Evolutionary conservation across 179 eudicot species (phyloP).

Genomic region (Beta corolliflora): DNA sequence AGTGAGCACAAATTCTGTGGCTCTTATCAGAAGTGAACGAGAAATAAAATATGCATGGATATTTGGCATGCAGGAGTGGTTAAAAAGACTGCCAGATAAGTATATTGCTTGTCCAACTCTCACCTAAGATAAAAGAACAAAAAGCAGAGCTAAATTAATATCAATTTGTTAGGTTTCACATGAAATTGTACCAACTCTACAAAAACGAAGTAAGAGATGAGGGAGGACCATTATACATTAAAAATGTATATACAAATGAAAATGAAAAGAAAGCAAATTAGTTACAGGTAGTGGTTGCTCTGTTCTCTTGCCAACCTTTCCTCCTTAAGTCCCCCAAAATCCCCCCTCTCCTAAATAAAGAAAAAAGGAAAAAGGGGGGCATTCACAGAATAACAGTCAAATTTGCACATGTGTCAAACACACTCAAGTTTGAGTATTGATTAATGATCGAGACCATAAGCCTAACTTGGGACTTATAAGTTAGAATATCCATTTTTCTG

Average conservation of each 20-base stretch:
- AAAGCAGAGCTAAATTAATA: not conserved
- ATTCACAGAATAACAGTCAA: no score
- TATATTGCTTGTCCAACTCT: constrained; percentile 89
- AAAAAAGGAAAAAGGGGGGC: no score
- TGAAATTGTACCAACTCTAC: not conserved
- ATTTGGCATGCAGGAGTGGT: constrained; percentile 93
- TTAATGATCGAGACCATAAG: no score
- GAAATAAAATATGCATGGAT: constrained; percentile 80
- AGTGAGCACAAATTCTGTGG: constrained; percentile 58
- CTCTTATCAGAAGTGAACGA: constrained; percentile 72
- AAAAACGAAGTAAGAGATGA: not conserved
- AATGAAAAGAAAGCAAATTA: not conserved
- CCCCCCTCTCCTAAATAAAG: not conserved
- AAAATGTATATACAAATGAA: not conserved
- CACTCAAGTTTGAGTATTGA: no score
- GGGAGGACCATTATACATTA: not conserved
- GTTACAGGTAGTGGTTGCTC: no score
- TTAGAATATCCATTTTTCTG: not conserved
- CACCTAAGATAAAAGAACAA: constrained; percentile 45
- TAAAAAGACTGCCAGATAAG: constrained; percentile 77
- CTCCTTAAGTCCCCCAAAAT: not conserved
- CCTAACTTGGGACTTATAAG: no score
- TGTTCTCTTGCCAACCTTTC: not conserved
- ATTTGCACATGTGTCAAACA: no score
- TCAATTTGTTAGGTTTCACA: not conserved